phyloP scores from a whole-genome alignment of 495 filamentous ascomycete genomes.

The Penicillium bovifimosum region DNA sequence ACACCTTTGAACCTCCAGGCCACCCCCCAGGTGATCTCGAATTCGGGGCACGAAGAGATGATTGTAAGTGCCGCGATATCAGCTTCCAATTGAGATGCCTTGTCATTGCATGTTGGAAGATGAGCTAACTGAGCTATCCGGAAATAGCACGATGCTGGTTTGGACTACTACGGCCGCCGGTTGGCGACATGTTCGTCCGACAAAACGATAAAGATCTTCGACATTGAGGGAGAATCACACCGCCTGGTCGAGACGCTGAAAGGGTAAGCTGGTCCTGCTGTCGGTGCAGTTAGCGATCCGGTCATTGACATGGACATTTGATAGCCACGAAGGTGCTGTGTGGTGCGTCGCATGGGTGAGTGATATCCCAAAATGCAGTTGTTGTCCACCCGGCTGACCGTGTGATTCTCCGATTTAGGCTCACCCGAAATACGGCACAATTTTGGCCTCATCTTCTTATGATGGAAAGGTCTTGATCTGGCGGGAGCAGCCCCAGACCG shows the following conservation, averaged over 20 bases:
- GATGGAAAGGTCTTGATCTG: conserved; percentile 98
- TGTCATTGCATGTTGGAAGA: background rate
- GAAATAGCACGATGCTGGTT: conserved; percentile 85
- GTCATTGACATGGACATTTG: background rate
- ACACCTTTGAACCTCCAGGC: conserved; percentile 45
- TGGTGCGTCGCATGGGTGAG: conserved; percentile 92
- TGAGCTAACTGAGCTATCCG: conserved; percentile 5
- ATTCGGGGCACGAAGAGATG: conserved; percentile 97
- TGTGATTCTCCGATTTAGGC: conserved; percentile 45
- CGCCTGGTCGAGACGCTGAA: conserved; percentile 87
- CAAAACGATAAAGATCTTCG: conserved; percentile 98
- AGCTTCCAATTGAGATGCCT: background rate
- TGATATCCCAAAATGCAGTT: conserved; percentile 8
- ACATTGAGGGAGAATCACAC: conserved; percentile 92
- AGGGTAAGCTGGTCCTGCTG: conserved; percentile 54
- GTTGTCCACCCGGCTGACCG: conserved; percentile 14
- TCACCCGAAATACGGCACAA: conserved; percentile 96
- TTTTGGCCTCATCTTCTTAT: conserved; percentile 89
- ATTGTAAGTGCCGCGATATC: conserved; percentile 65
- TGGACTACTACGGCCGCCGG: conserved; percentile 96
- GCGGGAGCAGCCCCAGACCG: conserved; percentile 68
- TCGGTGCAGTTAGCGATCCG: background rate
- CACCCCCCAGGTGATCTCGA: conserved; percentile 70
- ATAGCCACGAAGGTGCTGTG: conserved; percentile 88
- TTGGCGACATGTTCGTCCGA: conserved; percentile 97